phyloP scores from a whole-genome alignment of 345 rosid species.

The Camelina laxa region DNA sequence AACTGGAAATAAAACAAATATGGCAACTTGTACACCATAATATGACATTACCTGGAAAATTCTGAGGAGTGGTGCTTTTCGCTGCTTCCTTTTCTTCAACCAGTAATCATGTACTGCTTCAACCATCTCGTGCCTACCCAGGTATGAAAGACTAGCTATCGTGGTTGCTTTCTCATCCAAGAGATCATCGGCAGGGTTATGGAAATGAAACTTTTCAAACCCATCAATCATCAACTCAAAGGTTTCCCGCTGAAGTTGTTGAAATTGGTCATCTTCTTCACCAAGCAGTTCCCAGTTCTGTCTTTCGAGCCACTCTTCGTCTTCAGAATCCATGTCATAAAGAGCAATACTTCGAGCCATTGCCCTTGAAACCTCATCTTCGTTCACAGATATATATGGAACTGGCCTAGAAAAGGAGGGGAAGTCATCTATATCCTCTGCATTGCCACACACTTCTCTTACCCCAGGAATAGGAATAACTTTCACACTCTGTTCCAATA shows the following conservation, averaged over 20 bases:
- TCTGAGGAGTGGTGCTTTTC: constrained; percentile 62
- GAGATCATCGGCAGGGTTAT: constrained; percentile 49
- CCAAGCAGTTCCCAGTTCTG: constrained; percentile 50
- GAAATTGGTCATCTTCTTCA: constrained; percentile 43
- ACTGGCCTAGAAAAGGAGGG: constrained; percentile 60
- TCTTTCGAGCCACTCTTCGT: constrained; percentile 81
- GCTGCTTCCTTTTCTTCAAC: constrained; percentile 75
- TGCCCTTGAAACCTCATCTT: constrained; percentile 84
- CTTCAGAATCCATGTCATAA: constrained; percentile 96
- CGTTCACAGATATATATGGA: constrained; percentile 57
- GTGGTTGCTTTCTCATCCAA: constrained; percentile 56
- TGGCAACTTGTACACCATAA: neutral
- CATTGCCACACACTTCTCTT: constrained; percentile 60
- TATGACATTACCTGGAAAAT: constrained; percentile 79
- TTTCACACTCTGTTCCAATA: constrained; percentile 49
- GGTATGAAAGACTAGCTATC: constrained; percentile 48
- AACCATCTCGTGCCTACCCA: constrained; percentile 62
- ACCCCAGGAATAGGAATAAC: constrained; percentile 90
- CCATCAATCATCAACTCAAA: constrained; percentile 93
- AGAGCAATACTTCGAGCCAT: constrained; percentile 62
- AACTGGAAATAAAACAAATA: neutral
- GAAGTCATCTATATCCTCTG: constrained; percentile 28
- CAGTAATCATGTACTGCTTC: constrained; percentile 83
- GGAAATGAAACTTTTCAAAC: constrained; percentile 74
- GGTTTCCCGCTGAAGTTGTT: constrained; percentile 57